Evolutionary conservation across 768 basidiomycete genomes (phyloP).

Genomic region (Lactifluus subvellereus): DNA sequence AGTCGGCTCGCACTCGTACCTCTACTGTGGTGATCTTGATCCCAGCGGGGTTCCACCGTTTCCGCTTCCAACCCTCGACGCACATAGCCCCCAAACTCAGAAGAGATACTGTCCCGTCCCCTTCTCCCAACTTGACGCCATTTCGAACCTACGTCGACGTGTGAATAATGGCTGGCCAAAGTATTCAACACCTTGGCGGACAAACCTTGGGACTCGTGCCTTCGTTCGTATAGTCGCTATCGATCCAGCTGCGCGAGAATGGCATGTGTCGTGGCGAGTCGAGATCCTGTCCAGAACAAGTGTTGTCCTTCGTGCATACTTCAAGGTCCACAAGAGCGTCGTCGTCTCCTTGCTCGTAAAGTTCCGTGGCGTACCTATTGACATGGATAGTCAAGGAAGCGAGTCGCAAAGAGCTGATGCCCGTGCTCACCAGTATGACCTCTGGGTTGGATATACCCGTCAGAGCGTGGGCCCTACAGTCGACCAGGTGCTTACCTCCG

Average conservation of each 20-base stretch:
- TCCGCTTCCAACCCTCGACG: constrained; percentile 87
- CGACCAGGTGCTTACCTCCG: constrained; percentile 54
- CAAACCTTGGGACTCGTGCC: constrained; percentile 48
- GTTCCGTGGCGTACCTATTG: constrained; percentile 63
- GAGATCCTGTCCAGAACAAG: constrained; percentile 36
- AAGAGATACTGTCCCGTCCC: constrained; percentile 88
- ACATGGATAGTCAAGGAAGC: background rate
- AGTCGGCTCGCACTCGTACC: constrained; percentile 37
- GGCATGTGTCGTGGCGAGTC: constrained; percentile 50
- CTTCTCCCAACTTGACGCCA: constrained; percentile 91
- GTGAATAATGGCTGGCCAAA: background rate
- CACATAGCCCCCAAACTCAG: constrained; percentile 94
- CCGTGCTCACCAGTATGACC: constrained; percentile 70
- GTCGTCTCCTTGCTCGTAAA: constrained; percentile 43
- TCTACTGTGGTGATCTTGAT: constrained; percentile 84
- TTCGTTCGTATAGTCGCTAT: constrained; percentile 72
- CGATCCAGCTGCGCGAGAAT: constrained; percentile 72
- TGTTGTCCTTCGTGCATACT: constrained; percentile 41
- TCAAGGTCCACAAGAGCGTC: constrained; percentile 21
- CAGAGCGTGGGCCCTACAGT: background rate
- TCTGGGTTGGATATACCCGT: constrained; percentile 34
- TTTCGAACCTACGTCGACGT: constrained; percentile 48
- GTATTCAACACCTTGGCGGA: background rate
- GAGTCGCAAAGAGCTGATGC: background rate
- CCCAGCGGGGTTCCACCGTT: constrained; percentile 87